Evolutionary conservation across 192 early-diverging fungal species (phyloP), one percentile per base, ranked within the genome.

Genomic region (Dissophora ornata): DNA sequence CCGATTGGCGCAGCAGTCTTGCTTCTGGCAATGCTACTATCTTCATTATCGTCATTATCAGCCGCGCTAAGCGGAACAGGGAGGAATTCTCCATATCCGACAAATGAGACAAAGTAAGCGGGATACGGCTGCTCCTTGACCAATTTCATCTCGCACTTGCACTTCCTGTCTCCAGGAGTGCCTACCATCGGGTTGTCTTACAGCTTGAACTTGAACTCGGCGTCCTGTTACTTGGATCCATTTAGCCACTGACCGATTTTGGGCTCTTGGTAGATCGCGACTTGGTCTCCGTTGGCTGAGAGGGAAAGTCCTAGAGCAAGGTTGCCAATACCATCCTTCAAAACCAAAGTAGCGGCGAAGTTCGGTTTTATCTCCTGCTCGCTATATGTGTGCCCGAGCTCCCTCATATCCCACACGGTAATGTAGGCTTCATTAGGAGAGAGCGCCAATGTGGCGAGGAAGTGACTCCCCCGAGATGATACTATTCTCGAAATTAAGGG

Each of bases 251-350:
- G 33, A 21, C 73, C 73, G 18, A 77, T 62, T 29, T 56, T 67
- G 3, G 73, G 73, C 33, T 77, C 73, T 29, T 77, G 64, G 15
- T 67, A 77, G 19, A 77, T 16, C 3, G 64, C 59, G 2, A 77
- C 12, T 10, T 62, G 65, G 7, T 67, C 73, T 9, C 73, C 73
- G 10, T 5, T 22, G 0, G 41, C 6, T 12, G 73, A 77, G 25
- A 77, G 44, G 10, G 73, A 29, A 12, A 77, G 25, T 5, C 73
- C 73, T 2, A 77, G 62, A 2, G 63, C 40, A 8, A 67, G 47
- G 7, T 77, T 30, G 19, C 53, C 59, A 26, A 67, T 50, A 5
- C 73, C n/a, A n/a, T n/a, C n/a, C n/a, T n/a, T n/a, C 73, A 16
- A 8, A 7, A 33, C 9, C 44, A 4, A 4, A 5, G 10, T 45